These are phyloP conservation scores for Ceratocystiopsis sp. DNA, from an alignment of 2,329 filamentous ascomycete genomes.

Conservation along the genomic window DNA sequence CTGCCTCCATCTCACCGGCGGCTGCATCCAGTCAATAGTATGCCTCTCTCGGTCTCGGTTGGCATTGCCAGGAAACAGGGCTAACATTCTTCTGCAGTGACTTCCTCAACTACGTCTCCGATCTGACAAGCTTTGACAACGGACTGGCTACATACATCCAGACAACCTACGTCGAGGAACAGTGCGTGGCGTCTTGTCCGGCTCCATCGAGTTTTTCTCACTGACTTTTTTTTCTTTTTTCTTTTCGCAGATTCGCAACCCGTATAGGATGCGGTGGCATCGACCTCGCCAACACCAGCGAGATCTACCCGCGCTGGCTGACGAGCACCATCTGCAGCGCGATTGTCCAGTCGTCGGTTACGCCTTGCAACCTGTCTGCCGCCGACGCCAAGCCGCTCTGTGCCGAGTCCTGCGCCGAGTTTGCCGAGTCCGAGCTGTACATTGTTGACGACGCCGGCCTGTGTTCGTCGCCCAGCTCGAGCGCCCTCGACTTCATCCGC, in stretches of 20 bases:
- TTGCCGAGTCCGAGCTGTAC: constrained; percentile 74
- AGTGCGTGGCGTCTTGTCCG: constrained; percentile 36
- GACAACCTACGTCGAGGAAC: constrained; percentile 55
- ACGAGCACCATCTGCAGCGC: constrained; percentile 85
- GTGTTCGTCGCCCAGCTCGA: constrained; percentile 48
- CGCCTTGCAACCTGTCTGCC: constrained; percentile 47
- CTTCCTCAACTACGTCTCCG: constrained; percentile 70
- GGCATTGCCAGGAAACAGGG: background rate
- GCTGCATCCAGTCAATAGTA: constrained; percentile 14
- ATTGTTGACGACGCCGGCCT: constrained; percentile 58
- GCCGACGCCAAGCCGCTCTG: constrained; percentile 59
- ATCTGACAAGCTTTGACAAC: constrained; percentile 58
- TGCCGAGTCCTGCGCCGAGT: constrained; percentile 70
- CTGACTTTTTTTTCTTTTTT: background rate
- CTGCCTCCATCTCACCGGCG: constrained; percentile 48
- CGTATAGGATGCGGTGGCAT: constrained; percentile 67
- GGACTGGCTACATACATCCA: constrained; percentile 57
- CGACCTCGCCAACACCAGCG: constrained; percentile 59
- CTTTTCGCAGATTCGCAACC: constrained; percentile 49
- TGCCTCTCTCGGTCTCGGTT: background rate
- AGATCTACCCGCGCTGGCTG: constrained; percentile 85
- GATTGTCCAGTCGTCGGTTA: constrained; percentile 76
- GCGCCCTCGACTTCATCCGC: constrained; percentile 61
- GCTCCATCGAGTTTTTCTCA: no score
- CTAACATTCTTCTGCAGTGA: constrained; percentile 36